A percentile compares a stretch with the other conserved stretches of the same genome.
phyloP scores from a whole-genome alignment of 805 yeast genomes.

The Candida ovalis region DNA sequence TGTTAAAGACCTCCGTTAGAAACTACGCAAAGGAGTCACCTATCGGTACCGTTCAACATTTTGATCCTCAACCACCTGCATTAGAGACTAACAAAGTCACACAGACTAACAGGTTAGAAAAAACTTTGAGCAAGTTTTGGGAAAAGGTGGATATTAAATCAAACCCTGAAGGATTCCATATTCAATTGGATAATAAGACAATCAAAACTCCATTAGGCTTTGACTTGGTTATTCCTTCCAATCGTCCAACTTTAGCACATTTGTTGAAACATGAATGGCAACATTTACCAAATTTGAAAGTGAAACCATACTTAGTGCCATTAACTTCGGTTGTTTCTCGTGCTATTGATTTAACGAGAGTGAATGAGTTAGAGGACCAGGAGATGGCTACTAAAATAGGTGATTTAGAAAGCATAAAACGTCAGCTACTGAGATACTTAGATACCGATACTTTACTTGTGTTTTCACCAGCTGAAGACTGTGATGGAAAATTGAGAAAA shows the following conservation, averaged over 20 bases:
- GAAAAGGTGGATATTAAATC: slow-evolving; percentile 52
- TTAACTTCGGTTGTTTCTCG: slow-evolving; percentile 84
- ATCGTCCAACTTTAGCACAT: slow-evolving; percentile 62
- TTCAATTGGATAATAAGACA: slow-evolving; percentile 71
- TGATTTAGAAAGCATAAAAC: slow-evolving; percentile 50
- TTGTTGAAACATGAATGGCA: slow-evolving; percentile 88
- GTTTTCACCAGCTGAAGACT: slow-evolving; percentile 75
- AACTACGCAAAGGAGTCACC: slow-evolving; percentile 12
- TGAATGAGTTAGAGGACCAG: slow-evolving; percentile 36
- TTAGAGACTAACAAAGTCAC: slow-evolving; percentile 49
- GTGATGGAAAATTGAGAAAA: slow-evolving; percentile 73
- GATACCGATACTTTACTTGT: slow-evolving; percentile 94
- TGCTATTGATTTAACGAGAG: slow-evolving; percentile 67
- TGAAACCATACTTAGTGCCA: slow-evolving; percentile 79
- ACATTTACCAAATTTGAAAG: slow-evolving; percentile 56
- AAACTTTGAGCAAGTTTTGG: slow-evolving; percentile 77
- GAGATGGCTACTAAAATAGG: slow-evolving; percentile 61
- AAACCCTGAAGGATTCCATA: slow-evolving; percentile 36
- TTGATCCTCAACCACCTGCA: slow-evolving; percentile 4
- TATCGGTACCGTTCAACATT: slow-evolving; percentile 9
- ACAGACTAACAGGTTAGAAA: slow-evolving; percentile 67
- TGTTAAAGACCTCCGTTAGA: neutral
- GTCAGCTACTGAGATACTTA: slow-evolving; percentile 68
- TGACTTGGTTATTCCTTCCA: slow-evolving; percentile 57
- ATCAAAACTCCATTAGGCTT: slow-evolving; percentile 83